Evolutionary conservation across 495 filamentous ascomycete genomes (phyloP).

Genomic region (Entonaema liquescens): DNA sequence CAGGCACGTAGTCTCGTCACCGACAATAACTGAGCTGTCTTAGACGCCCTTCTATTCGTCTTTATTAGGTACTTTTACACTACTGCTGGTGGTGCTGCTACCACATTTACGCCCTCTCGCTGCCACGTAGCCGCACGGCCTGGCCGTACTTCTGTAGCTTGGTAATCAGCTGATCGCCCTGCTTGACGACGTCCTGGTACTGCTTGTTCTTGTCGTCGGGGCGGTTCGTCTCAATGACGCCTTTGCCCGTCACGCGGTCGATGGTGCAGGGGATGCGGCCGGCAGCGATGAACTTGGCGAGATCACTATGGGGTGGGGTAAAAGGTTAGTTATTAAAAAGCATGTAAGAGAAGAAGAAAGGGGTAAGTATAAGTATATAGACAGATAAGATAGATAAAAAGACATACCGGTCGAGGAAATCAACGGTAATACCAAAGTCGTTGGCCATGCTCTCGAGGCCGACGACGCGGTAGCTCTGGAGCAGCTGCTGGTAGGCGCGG

Average conservation of each 20-base stretch:
- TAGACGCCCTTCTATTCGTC: background rate
- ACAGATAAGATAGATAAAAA: background rate
- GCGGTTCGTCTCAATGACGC: conserved; percentile 96
- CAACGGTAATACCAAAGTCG: conserved; percentile 94
- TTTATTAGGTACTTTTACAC: background rate
- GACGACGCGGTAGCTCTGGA: conserved; percentile 98
- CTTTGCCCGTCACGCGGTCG: conserved; percentile 86
- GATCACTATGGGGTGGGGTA: conserved; percentile 66
- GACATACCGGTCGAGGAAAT: conserved; percentile 89
- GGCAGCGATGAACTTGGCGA: conserved; percentile 95
- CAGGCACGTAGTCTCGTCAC: background rate
- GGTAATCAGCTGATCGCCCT: conserved; percentile 95
- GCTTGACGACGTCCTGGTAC: conserved; percentile 95
- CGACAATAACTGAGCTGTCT: conserved; percentile 6
- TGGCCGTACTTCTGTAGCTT: conserved; percentile 99
- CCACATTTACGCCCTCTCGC: conserved; percentile 73
- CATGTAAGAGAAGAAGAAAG: background rate
- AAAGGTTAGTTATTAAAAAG: background rate
- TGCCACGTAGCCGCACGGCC: conserved; percentile 90
- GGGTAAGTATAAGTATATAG: background rate
- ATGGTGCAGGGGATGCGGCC: conserved; percentile 95
- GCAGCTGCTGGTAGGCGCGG: conserved; percentile 91
- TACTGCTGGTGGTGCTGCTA: background rate
- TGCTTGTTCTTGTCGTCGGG: conserved; percentile 99
- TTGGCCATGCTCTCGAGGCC: conserved; percentile 93